Base-by-base conservation (phyloP, 1,139 yeast genomes). In the Pichia sp. region DNA sequence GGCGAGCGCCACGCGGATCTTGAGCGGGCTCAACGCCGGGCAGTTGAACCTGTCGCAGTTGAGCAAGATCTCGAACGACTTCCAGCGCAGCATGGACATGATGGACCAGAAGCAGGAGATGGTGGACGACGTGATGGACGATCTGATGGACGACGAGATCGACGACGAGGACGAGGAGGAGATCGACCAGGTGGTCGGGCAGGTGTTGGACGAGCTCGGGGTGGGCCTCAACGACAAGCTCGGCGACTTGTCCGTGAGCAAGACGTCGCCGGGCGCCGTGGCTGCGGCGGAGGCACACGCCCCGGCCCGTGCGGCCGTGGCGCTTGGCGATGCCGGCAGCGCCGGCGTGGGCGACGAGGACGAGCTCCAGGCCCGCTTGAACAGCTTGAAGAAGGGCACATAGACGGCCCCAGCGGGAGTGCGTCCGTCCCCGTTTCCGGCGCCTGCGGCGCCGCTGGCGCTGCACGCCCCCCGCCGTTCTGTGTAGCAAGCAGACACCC, bases 51-150 rank as follows among this genome's bases (percentile, higher is more conserved):
- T 93, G 61, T 97, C 97, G 1, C 96, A 90, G 62, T 74, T 93
- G 60, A 87, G 90, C 56, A 79, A 87, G 60, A 93, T 95, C 43
- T 92, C 97, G 2, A 93, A 90, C 85, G 98, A 95, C 66, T 93
- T 93, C 71, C 96, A 95, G 64, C 84, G 82, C 66, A 96, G 93
- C 68, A 90, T 88, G 70, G 99, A 93, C 68, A 75, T 95, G 67
- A 93, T 93, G 98, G 98, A 93, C 70, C 99, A 93, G 72, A 86
- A 96, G 65, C 98, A 93, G 70, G 99, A 95, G 67, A 90, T 93
- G 81, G 95, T 93, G 89, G 99, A 93, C 69, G 99, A 93, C 67
- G 96, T 97, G 13, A 86, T 95, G 63, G 99, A 93, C 68, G 97
- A 92, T 68, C 86, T 93, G 31, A 89, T 92, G 90, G 95, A 87